Percentiles rank a stretch among this genome's conserved stretches.
Evolutionary conservation across 768 basidiomycete species (phyloP).

Genomic region (Tremella fuciformis): DNA sequence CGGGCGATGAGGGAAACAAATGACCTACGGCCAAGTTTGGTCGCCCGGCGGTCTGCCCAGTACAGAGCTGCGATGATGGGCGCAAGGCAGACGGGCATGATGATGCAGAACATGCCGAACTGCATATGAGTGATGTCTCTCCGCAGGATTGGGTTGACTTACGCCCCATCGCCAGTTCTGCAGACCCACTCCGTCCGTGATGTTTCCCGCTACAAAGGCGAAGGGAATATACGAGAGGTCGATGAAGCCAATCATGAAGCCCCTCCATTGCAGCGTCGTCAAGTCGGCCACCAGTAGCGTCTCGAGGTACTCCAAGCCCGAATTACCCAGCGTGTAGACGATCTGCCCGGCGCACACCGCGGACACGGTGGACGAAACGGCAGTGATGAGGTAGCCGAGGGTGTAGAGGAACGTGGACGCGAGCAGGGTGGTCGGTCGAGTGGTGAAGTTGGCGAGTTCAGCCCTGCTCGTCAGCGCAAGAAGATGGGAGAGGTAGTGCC

Average conservation of each 20-base stretch:
- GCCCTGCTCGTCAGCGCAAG: too few species aligned
- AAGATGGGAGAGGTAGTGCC: too few species aligned
- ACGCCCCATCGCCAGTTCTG: conserved; percentile 52
- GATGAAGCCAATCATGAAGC: conserved; percentile 38
- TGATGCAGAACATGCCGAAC: conserved; percentile 49
- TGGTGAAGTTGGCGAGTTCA: conserved; percentile 51
- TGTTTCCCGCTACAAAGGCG: conserved; percentile 45
- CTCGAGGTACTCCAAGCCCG: conserved; percentile 39
- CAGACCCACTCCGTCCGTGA: conserved; percentile 32
- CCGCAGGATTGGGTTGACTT: conserved; percentile 1
- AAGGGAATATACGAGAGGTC: conserved; percentile 44
- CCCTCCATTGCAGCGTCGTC: conserved; percentile 50
- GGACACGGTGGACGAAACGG: conserved; percentile 33
- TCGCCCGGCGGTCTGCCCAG: conserved; percentile 41
- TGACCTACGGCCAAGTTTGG: conserved; percentile 29
- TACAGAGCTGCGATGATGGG: conserved; percentile 43
- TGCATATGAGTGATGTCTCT: neutral
- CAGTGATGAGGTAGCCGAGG: conserved; percentile 48
- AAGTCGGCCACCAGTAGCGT: conserved; percentile 44
- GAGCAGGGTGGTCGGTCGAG: conserved; percentile 14
- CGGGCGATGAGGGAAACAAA: conserved; percentile 17
- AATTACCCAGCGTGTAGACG: conserved; percentile 41
- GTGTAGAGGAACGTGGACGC: conserved; percentile 39
- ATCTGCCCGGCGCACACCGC: conserved; percentile 34
- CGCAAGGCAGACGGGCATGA: conserved; percentile 39